Conservation (phyloP, 83 land plant species). For the Picea abies region DNA sequence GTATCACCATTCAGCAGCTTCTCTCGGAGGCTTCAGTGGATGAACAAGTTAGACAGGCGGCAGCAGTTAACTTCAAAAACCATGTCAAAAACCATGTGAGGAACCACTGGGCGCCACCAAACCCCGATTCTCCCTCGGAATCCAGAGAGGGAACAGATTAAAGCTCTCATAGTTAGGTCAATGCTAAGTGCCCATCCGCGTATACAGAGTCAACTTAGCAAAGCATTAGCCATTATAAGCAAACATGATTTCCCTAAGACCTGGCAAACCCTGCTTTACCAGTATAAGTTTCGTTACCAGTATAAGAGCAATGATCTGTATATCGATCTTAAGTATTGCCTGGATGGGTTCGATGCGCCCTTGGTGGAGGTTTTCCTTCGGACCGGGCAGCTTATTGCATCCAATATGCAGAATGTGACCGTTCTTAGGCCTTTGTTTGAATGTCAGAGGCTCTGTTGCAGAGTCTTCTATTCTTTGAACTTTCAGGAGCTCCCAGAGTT, state of each 20-base stretch:
- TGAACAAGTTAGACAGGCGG: slow-evolving; percentile 81
- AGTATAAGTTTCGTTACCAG: background rate
- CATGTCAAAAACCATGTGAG: slow-evolving; percentile 89
- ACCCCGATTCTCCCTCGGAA: slow-evolving; percentile 3
- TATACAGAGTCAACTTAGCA: slow-evolving; percentile 30
- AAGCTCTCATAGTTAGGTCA: too few relatives aligned
- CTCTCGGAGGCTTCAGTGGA: slow-evolving; percentile 61
- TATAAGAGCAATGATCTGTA: too few relatives aligned
- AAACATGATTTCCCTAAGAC: slow-evolving; percentile 25
- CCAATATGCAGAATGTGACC: slow-evolving; percentile 23
- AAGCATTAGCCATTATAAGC: slow-evolving; percentile 80
- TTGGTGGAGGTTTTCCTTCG: slow-evolving; percentile 73
- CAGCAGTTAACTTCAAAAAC: slow-evolving; percentile 97
- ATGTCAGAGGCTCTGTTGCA: slow-evolving; percentile 87
- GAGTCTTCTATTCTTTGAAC: slow-evolving; percentile 12
- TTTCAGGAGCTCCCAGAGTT: slow-evolving; percentile 48
- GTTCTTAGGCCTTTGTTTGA: slow-evolving; percentile 61
- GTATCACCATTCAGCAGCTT: slow-evolving; percentile 79
- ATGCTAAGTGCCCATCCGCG: too few relatives aligned
- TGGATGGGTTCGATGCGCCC: slow-evolving; percentile 83
- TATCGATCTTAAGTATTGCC: background rate
- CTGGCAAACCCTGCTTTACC: slow-evolving; percentile 69
- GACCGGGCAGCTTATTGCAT: slow-evolving; percentile 54
- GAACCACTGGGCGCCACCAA: slow-evolving; percentile 57
- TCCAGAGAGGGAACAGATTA: slow-evolving; percentile 34